Evolutionary conservation across 768 basidiomycete genomes (phyloP), one percentile per base, ranked within the genome.

Genomic region (Grammothele lineata): DNA sequence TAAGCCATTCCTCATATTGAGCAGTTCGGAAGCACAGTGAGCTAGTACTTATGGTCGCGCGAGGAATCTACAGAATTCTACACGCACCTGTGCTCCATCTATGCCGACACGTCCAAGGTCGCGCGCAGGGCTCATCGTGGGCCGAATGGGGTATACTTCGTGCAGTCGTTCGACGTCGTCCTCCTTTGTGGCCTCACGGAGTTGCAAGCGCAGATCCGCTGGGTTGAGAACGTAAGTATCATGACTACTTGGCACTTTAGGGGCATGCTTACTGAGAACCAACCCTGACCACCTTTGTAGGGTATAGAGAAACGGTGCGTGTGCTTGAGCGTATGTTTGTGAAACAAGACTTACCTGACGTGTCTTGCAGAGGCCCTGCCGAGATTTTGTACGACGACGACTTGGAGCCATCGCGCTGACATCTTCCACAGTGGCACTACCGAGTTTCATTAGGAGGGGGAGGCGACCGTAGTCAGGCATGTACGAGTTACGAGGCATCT

Each of bases 141-240:
- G 1, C 19, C 46, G 0, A 22, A 30, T 6, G 57, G 55, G 11
- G 27, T 15, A 2, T 69, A 66, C 24, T 68, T 60, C 44, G 53
- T 50, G 39, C 64, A 60, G 27, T 48, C 62, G 12, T 76, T 66
- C 47, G 64, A 69, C 8, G 60, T 77, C 22, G 61, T 74, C 27
- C 51, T 77, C 40, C 64, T 62, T 34, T 71, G 74, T 36, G 76
- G 76, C 0, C 37, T 68, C 30, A 73, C 76, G 0, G 75, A 77
- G 44, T 37, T 77, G 14, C 68, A 72, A 40, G 73, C 73, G 0
- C 70, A 72, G 37, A 63, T 75, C 19, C 58, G 63, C 10, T 77
- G 76, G 75, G 60, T 53, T 36, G 73, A 76, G 22, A 48, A 59
- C n/a, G 57, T 59, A 32, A 34, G 57, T 38, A 7, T 34, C 12